These are phyloP conservation scores for Phycomyces nitens DNA, from an alignment of 192 early-diverging fungal species.

Conservation along the genomic window DNA sequence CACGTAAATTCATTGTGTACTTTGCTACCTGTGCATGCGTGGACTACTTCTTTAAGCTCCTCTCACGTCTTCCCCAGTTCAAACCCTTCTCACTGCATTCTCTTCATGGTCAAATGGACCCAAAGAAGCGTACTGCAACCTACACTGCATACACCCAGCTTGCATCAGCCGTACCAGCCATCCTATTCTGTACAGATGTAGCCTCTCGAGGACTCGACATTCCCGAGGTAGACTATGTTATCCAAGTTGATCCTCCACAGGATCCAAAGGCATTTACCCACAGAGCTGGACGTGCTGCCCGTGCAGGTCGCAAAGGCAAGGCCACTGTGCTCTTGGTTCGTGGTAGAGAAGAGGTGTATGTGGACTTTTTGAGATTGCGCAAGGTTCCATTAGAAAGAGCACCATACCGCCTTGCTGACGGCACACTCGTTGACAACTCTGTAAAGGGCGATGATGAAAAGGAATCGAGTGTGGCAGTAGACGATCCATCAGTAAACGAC, in stretches of 20 bases:
- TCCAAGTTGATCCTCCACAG: conserved; percentile 94
- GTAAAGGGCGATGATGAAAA: conserved; percentile 29
- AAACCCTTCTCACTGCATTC: conserved; percentile 61
- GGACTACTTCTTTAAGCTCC: conserved; percentile 84
- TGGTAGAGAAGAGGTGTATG: conserved; percentile 88
- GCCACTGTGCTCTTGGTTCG: conserved; percentile 80
- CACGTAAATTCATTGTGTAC: conserved; percentile 90
- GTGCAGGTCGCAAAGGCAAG: conserved; percentile 80
- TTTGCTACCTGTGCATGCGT: conserved; percentile 95
- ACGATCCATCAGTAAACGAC: conserved; percentile 42
- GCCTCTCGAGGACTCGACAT: conserved; percentile 94
- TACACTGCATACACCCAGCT: conserved; percentile 71
- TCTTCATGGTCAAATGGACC: conserved; percentile 92
- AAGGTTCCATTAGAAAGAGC: conserved; percentile 74
- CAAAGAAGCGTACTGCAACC: conserved; percentile 77
- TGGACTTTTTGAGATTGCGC: conserved; percentile 79
- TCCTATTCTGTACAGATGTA: conserved; percentile 93
- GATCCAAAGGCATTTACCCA: conserved; percentile 96
- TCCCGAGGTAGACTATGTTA: conserved; percentile 91
- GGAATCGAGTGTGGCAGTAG: conserved; percentile 16
- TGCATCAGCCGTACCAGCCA: conserved; percentile 60
- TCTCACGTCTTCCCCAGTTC: conserved; percentile 42
- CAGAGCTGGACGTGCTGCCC: conserved; percentile 89
- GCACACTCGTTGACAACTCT: conserved; percentile 34
- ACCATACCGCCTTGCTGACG: conserved; percentile 47